Percentiles rank a stretch among this genome's conserved stretches.
These are phyloP conservation scores for Saccharomyces pastorianus DNA, from an alignment of 1,139 yeast genomes.

Conservation along the genomic window DNA sequence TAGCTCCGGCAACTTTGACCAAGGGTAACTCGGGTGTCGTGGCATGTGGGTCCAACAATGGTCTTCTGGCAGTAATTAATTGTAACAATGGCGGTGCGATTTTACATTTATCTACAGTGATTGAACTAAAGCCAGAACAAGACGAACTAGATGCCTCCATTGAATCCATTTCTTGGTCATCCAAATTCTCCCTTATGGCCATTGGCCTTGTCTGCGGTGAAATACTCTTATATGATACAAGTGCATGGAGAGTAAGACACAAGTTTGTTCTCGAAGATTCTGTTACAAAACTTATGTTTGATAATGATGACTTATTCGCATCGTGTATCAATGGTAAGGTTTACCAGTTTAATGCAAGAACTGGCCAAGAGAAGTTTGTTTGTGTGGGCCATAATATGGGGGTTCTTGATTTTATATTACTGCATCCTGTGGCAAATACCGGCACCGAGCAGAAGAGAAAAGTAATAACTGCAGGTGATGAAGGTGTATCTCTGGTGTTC, in stretches of 20 bases:
- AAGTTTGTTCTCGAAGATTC: conserved; percentile 67
- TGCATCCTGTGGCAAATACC: conserved; percentile 31
- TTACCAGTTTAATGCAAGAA: conserved; percentile 82
- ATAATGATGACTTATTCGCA: conserved; percentile 49
- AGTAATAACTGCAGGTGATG: conserved; percentile 93
- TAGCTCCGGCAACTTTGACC: conserved; percentile 44
- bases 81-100: conserved; percentile 58
- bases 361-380: conserved; percentile 70
- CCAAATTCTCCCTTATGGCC: conserved; percentile 58
- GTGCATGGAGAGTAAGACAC: conserved; percentile 79
- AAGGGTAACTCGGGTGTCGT: conserved; percentile 27
- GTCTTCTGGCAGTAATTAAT: conserved; percentile 69
- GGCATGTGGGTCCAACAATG: conserved; percentile 80
- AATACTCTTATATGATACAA: conserved; percentile 69
- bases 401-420: conserved; percentile 67
- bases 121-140: conserved; percentile 53
- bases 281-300: conserved; percentile 68
- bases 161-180: conserved; percentile 82
- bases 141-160: conserved; percentile 70
- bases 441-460: conserved; percentile 51
- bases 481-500: conserved; percentile 81
- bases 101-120: conserved; percentile 52
- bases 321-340: conserved; percentile 80
- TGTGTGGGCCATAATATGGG: conserved; percentile 95
- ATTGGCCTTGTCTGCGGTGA: conserved; percentile 88